Evolutionary conservation across 73 alveolate genomes (phyloP), one percentile per base, ranked within the genome.

Genomic region (Paramecium tetraurelia): DNA sequence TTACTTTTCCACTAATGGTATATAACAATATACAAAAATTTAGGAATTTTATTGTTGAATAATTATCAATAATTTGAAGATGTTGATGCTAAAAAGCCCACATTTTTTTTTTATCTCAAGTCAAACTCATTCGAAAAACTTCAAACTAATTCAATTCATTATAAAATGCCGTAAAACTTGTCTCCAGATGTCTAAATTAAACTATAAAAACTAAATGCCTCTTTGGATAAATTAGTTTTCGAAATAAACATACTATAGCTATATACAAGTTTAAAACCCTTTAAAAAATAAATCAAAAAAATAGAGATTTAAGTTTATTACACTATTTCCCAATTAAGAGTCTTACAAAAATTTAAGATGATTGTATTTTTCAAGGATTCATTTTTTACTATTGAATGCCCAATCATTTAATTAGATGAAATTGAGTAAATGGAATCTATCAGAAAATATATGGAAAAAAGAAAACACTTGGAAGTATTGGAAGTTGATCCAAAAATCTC

Each of bases 371-470:
- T 75, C 10, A 41, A 75, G 18, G 87, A 75, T 75, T 33, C 57
- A 1, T 38, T 12, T 22, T 75, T 75, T 75, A 38, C 59, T 16
- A 41, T 75, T 6, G 87, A 75, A n/a, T 35, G 68, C 38, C 87
- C 87, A 36, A 75, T 75, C 6, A 35, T 75, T 3, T 75, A 29
- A 38, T 18, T 33, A 41, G 87, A 75, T 9, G 63, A 75, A 38
- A 75, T 38, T 1, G 31, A 29, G 10, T 8, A 75, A 75, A 75
- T 75, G 87, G 87, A 75, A 75, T 29, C 18, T 10, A 75, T 75
- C 4, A 75, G 87, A 33, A 38, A 75, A 18, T 75, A 75, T n/a
- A 75, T 75, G 58, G 87, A 75, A 38, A 75, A 75, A 9, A 35
- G 59, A n/a, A 38, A 7, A 18, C 58, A 75, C 40, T 75, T 75